These are phyloP conservation scores for Cladophialophora psammophila DNA, from an alignment of 2,329 filamentous ascomycete genomes.

Conservation along the genomic window DNA sequence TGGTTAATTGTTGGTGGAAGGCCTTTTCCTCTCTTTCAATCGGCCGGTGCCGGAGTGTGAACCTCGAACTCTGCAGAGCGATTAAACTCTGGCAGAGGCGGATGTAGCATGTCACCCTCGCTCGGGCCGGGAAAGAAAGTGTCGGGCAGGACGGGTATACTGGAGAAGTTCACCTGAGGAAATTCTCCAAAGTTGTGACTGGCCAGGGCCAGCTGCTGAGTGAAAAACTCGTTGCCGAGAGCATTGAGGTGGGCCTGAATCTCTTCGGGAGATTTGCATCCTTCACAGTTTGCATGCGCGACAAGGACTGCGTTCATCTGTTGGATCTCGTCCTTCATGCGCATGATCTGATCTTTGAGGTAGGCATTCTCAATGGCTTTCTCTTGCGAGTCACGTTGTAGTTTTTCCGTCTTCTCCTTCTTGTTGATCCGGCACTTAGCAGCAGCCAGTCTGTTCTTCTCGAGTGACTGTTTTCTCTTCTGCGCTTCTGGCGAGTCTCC, in stretches of 20 bases:
- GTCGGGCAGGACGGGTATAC: constrained; percentile 29
- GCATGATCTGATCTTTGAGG: constrained; percentile 42
- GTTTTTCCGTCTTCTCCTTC: constrained; percentile 41
- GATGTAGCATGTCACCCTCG: constrained; percentile 33
- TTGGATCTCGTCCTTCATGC: constrained; percentile 41
- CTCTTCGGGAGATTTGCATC: constrained; percentile 40
- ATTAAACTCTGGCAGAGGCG: constrained; percentile 40
- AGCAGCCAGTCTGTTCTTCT: constrained; percentile 41
- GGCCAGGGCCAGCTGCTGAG: constrained; percentile 31
- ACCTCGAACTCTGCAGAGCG: constrained; percentile 40
- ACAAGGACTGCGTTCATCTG: constrained; percentile 40
- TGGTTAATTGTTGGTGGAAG: neutral
- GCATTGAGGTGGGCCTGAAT: constrained; percentile 39
- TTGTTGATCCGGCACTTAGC: constrained; percentile 42
- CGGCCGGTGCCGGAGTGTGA: constrained; percentile 37
- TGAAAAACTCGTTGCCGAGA: constrained; percentile 39
- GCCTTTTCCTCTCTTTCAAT: constrained; percentile 29
- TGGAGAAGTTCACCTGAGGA: constrained; percentile 27
- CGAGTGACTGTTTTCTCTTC: constrained; percentile 41
- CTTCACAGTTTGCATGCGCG: constrained; percentile 40
- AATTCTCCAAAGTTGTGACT: constrained; percentile 27
- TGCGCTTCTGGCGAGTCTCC: constrained; percentile 32
- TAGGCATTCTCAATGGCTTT: constrained; percentile 41
- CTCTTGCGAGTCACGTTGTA: constrained; percentile 41
- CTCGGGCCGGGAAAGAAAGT: constrained; percentile 31